Evolutionary conservation across 1,284 basidiomycete genomes (phyloP), one percentile per base, ranked within the genome.

Genomic region (Trametes polyzona): DNA sequence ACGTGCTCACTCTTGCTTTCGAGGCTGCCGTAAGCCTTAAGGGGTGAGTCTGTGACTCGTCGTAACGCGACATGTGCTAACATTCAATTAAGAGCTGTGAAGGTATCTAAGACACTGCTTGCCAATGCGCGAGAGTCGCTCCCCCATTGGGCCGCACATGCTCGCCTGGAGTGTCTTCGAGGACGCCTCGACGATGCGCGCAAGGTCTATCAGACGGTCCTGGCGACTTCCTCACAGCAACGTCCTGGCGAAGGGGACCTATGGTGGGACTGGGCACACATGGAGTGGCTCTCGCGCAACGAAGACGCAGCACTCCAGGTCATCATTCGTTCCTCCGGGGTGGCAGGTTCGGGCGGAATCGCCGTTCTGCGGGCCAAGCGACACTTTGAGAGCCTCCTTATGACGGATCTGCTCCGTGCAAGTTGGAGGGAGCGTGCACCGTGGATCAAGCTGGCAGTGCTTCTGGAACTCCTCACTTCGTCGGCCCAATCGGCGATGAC

Each of bases 181-280:
- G 87, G 86, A 14, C 87, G 87, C 53, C 57, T 80, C 5, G 81
- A 84, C 40, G 89, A 92, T 8, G 92, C 93, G 5, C 81, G 95
- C 14, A 93, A 93, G 64, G 83, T 97, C 2, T 97, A 95, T 71
- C 79, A 86, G 62, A 89, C 88, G 1, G 76, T 86, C 8, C 79
- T 87, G 29, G 74, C 76, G 52, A 74, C 76, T 74, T 72, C 76
- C 2, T 71, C 74, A 11, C 55, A 72, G 23, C 65, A 66, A 8
- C 68, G 73, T 23, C 62, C 68, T 8, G 78, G 74, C 40, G 69
- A 75, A n/a, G 75, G 78, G 17, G 74, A 75, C 59, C 68, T 97
- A 37, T 95, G 92, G 90, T 92, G 88, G 76, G 85, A 90, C 47
- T 97, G 93, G 93, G 91, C 90, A 0, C 90, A 95, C 69, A 83